Evolutionary conservation across 73 alveolate species (phyloP).

Genomic region (Tetrahymena malaccensis): DNA sequence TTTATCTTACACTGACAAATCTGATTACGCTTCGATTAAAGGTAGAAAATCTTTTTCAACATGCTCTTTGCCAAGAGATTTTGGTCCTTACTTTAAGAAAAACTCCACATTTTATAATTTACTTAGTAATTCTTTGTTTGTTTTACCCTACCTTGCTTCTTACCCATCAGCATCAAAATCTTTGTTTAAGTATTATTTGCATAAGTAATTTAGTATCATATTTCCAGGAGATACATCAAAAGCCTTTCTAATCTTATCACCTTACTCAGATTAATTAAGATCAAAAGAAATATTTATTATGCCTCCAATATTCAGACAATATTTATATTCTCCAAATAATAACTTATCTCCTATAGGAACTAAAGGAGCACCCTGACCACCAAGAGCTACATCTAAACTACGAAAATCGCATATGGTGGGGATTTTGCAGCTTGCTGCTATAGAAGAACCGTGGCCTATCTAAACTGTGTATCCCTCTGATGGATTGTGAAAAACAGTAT

Average conservation of each 20-base stretch:
- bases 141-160: background rate
- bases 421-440: background rate
- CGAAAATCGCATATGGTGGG: slow-evolving; percentile 10
- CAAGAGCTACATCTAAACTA: slow-evolving; percentile 18
- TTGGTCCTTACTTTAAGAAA: background rate
- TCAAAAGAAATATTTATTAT: slow-evolving; percentile 20
- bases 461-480: background rate
- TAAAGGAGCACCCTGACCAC: slow-evolving; percentile 30
- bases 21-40: background rate
- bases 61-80: slow-evolving; percentile 16
- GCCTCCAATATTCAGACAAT: slow-evolving; percentile 32
- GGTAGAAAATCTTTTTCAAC: slow-evolving; percentile 6
- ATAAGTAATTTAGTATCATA: slow-evolving; percentile 4
- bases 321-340: slow-evolving; percentile 3
- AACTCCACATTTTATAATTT: background rate
- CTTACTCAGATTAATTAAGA: background rate
- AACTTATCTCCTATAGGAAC: slow-evolving; percentile 30
- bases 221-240: slow-evolving; percentile 28
- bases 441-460: slow-evolving; percentile 7
- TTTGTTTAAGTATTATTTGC: background rate
- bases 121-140: background rate
- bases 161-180: slow-evolving; percentile 13
- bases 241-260: background rate
- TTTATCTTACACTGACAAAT: background rate
- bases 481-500: slow-evolving; percentile 30